A percentile compares a stretch with the other conserved stretches of the same genome.
Evolutionary conservation across 768 basidiomycete species (phyloP).

Genomic region (Hebeloma cylindrosporum): DNA sequence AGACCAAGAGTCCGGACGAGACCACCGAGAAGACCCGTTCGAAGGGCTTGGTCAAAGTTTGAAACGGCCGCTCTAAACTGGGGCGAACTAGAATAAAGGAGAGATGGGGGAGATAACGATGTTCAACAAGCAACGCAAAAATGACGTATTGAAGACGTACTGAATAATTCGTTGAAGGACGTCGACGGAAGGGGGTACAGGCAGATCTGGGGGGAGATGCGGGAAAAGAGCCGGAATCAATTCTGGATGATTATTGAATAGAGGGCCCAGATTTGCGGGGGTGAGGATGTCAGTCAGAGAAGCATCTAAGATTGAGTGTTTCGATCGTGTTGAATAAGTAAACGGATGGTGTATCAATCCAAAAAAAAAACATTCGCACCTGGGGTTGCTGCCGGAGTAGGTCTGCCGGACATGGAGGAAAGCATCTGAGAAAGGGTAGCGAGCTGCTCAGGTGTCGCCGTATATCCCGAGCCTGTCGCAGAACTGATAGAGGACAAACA

Average conservation of each 20-base stretch:
- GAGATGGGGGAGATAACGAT: background rate
- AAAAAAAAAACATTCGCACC: conserved; percentile 24
- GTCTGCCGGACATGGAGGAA: conserved; percentile 40
- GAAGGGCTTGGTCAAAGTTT: conserved; percentile 81
- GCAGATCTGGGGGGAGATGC: conserved; percentile 78
- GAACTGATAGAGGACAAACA: background rate
- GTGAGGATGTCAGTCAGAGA: conserved; percentile 77
- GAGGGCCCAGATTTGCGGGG: conserved; percentile 64
- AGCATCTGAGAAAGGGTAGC: conserved; percentile 59
- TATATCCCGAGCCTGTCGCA: conserved; percentile 28
- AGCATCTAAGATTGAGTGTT: conserved; percentile 46
- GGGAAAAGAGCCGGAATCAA: conserved; percentile 73
- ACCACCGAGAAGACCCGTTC: conserved; percentile 74
- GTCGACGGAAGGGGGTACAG: conserved; percentile 65
- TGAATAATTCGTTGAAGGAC: conserved; percentile 73
- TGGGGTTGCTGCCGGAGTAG: conserved; percentile 28
- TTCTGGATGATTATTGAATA: conserved; percentile 70
- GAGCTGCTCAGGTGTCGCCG: conserved; percentile 64
- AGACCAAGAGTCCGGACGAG: conserved; percentile 79
- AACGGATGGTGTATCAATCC: background rate
- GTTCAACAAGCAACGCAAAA: conserved; percentile 1
- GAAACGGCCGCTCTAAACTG: conserved; percentile 81
- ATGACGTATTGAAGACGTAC: conserved; percentile 21
- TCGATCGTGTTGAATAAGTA: background rate
- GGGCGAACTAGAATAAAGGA: conserved; percentile 49